Percentiles rank a stretch among this genome's conserved stretches.
Conservation (phyloP, 306 rosid genomes). For the Trifolium dubium region DNA sequence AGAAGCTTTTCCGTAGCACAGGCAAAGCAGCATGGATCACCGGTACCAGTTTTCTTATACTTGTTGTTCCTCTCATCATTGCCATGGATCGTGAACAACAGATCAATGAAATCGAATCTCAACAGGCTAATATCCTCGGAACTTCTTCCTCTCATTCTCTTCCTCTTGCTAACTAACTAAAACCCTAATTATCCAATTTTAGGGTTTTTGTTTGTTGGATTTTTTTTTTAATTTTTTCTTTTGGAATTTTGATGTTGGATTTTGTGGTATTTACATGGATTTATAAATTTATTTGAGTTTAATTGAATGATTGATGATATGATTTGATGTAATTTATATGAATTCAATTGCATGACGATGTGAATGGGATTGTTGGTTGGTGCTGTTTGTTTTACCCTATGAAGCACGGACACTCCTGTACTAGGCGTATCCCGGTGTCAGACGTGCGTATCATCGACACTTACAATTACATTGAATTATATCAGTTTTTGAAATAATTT, state of each 20-base stretch:
- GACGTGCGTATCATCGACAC: no score
- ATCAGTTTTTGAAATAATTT: no score
- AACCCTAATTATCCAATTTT: background rate
- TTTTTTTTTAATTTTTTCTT: no score
- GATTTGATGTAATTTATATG: background rate
- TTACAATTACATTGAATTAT: no score
- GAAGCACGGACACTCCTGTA: no score
- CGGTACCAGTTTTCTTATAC: slow-evolving; percentile 73
- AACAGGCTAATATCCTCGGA: slow-evolving; percentile 84
- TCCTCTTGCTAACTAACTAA: slow-evolving; percentile 21
- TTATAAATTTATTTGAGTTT: background rate
- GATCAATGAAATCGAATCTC: slow-evolving; percentile 77
- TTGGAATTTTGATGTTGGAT: background rate
- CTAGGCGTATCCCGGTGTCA: no score
- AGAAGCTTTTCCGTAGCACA: slow-evolving; percentile 70
- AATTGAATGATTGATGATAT: background rate
- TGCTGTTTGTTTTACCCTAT: background rate
- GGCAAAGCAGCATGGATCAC: slow-evolving; percentile 90
- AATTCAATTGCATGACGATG: background rate
- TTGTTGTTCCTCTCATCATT: slow-evolving; percentile 74
- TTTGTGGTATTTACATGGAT: background rate
- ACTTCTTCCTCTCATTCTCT: slow-evolving; percentile 28
- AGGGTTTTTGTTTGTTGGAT: background rate
- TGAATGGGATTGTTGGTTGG: background rate
- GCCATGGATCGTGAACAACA: slow-evolving; percentile 90